Base-by-base conservation (phyloP, 805 yeast species). In the Saturnispora ahearnii region DNA sequence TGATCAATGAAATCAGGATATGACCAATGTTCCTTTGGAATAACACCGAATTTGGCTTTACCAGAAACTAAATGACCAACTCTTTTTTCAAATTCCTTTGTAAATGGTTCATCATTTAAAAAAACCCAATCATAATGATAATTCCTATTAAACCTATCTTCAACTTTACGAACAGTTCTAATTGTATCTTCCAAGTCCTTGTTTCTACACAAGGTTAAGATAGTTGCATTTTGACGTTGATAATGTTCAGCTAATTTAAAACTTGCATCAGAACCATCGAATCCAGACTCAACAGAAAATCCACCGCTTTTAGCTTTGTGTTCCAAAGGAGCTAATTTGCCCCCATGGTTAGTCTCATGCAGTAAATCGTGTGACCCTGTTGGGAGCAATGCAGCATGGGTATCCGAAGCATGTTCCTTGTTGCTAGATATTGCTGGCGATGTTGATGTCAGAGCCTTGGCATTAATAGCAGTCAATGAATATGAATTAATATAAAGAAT, bases 61-160 rank as follows among this genome's bases (percentile, higher is more conserved):
- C 96, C 95, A 49, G 84, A 74, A 30, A 80, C 79, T 50, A 81
- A 69, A 2, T 73, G 63, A 0, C 73, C 51, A 11, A 87, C 76
- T 37, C 70, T 66, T 3, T 60, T 60, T 61, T 78, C 82, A 68
- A 90, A 89, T 50, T 83, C 87, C 2, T 82, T 83, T 32, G 74
- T 70, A 65, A 88, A 90, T 22, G 77, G 81, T 50, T 76, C 81
- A 63, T 91, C 91, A 67, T 90, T 90, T 57, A 91, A 70, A 66
- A 90, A 90, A 13, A 89, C 90, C 96, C 96, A 90, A 63, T 88
- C 95, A 64, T 90, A 90, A 56, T 85, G 78, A 68, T 62, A 89
- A 54, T 81, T 71, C 45, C 67, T 64, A 70, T 91, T 89, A 71
- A 89, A 89, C 49, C 90, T 76, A 64, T 84, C 87, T 71, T 87